These are phyloP conservation scores for Lindgomyces ingoldianus DNA, from an alignment of 495 filamentous ascomycete species.

Conservation along the genomic window DNA sequence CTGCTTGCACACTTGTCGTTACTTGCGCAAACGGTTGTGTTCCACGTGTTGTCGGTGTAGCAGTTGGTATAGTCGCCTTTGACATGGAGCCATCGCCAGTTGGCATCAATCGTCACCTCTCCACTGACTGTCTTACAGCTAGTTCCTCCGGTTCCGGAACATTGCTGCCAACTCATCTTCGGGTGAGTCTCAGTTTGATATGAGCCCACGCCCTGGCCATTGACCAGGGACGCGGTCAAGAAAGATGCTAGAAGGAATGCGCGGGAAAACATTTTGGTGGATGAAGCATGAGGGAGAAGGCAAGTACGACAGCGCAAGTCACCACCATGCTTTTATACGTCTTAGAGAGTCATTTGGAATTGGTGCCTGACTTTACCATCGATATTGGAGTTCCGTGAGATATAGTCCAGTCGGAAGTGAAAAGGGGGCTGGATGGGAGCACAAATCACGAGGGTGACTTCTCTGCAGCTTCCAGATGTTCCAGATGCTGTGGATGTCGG, in stretches of 20 bases:
- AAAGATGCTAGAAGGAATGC: neutral
- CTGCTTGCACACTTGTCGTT: constrained; percentile 43
- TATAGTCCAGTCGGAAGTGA: neutral
- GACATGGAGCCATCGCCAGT: constrained; percentile 44
- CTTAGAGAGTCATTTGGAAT: neutral
- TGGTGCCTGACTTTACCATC: neutral
- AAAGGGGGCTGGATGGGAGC: neutral
- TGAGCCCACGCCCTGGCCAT: constrained; percentile 23
- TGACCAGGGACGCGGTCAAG: constrained; percentile 1
- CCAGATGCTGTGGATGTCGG: neutral
- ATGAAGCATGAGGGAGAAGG: too few relatives aligned
- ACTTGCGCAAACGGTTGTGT: constrained; percentile 40
- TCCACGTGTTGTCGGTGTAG: constrained; percentile 40
- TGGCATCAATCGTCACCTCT: constrained; percentile 54
- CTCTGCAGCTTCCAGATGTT: neutral
- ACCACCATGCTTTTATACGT: constrained; percentile 2
- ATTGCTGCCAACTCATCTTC: constrained; percentile 31
- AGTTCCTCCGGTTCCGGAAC: constrained; percentile 38
- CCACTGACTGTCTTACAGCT: constrained; percentile 52
- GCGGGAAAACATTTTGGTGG: neutral
- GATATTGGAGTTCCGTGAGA: neutral
- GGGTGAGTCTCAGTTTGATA: constrained; percentile 40
- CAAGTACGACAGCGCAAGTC: neutral
- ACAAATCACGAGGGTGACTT: neutral
- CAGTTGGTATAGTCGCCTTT: constrained; percentile 46